A percentile compares a stretch with the other conserved stretches of the same genome.
These are phyloP conservation scores for Tagetes patula DNA, from an alignment of 129 eudicot genomes.

Conservation along the genomic window DNA sequence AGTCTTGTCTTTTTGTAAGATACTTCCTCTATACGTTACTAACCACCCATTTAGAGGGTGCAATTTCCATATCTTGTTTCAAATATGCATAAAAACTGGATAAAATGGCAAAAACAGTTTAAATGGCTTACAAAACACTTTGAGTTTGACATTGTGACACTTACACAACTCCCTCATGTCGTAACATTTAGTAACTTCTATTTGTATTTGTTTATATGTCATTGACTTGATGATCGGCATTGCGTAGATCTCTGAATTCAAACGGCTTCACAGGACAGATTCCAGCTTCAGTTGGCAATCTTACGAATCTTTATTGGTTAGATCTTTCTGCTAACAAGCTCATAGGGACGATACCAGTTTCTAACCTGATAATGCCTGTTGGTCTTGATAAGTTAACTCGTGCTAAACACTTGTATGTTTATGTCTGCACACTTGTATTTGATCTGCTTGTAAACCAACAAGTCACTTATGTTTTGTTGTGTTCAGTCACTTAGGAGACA, in stretches of 20 bases:
- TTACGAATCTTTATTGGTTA: constrained; percentile 62
- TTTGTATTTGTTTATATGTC: neutral
- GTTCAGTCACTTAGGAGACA: constrained; percentile 65
- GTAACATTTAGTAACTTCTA: too few relatives aligned
- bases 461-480: neutral
- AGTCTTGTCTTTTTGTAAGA: constrained; percentile 60
- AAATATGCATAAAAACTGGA: neutral
- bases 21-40: neutral
- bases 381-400: constrained; percentile 71
- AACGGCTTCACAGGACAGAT: constrained; percentile 63
- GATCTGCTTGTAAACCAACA: neutral
- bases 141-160: too few relatives aligned
- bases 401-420: constrained; percentile 64
- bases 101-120: too few relatives aligned
- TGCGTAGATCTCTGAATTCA: constrained; percentile 62
- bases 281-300: constrained; percentile 69
- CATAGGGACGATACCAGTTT: constrained; percentile 64
- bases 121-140: too few relatives aligned
- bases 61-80: neutral
- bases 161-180: too few relatives aligned
- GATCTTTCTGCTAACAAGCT: constrained; percentile 67
- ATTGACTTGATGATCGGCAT: neutral
- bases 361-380: constrained; percentile 48
- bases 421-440: neutral
- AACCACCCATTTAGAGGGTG: neutral